A percentile compares a stretch with the other conserved stretches of the same genome.
Evolutionary conservation across 805 yeast genomes (phyloP).

Genomic region (Wickerhamiella siamensis): DNA sequence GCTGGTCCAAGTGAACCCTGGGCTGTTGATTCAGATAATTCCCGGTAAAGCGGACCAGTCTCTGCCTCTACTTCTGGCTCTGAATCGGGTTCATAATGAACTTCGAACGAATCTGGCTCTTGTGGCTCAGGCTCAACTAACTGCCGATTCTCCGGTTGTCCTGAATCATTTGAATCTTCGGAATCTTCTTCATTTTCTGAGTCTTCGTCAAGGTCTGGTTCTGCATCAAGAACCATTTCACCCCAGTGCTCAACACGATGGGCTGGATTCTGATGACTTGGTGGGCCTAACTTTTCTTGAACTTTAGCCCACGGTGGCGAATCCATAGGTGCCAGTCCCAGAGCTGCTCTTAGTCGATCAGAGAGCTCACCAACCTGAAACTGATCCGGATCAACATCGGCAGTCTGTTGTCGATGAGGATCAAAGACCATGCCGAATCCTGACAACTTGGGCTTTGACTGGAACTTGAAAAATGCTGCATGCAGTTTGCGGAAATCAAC

Average conservation of each 20-base stretch:
- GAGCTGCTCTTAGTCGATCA: conserved; percentile 45
- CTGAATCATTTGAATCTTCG: too few species aligned
- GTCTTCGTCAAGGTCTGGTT: neutral
- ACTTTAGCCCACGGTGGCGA: conserved; percentile 71
- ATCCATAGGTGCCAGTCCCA: conserved; percentile 45
- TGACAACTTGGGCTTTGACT: conserved; percentile 57
- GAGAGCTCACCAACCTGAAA: conserved; percentile 59
- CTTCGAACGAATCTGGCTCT: too few species aligned
- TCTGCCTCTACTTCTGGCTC: neutral
- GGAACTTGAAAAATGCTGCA: conserved; percentile 76
- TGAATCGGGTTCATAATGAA: neutral
- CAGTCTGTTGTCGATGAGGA: conserved; percentile 52
- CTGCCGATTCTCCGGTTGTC: too few species aligned
- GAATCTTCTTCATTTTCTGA: neutral
- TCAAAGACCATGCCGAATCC: conserved; percentile 64
- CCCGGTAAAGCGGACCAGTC: neutral
- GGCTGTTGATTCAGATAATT: neutral
- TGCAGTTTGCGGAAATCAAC: conserved; percentile 70
- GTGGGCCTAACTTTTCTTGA: conserved; percentile 61
- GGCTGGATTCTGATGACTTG: too few species aligned
- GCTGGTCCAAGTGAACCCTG: conserved; percentile 3
- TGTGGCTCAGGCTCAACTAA: too few species aligned
- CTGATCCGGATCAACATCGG: conserved; percentile 29
- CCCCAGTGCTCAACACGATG: conserved; percentile 6
- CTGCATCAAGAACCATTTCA: conserved; percentile 3